A percentile compares a stretch with the other conserved stretches of the same genome.
phyloP scores from a whole-genome alignment of 176 grass and related monocot genomes.

The Triticum monococcum region DNA sequence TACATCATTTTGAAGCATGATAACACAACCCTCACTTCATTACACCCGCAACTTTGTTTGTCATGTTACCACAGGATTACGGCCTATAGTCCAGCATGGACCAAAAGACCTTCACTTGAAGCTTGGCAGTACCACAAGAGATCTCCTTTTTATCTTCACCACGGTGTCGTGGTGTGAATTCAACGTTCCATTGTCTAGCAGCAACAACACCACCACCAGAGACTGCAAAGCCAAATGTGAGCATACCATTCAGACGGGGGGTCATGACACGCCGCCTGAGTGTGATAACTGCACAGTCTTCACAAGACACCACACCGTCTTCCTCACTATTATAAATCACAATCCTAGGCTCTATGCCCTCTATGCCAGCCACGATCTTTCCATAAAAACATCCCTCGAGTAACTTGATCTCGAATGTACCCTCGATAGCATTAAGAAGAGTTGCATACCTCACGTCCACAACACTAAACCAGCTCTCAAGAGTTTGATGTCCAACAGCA shows the following conservation, averaged over 20 bases:
- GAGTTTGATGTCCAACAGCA: not conserved
- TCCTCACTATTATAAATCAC: not conserved
- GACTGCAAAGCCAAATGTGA: not conserved
- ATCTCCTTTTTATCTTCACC: not conserved
- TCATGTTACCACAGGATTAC: too few relatives aligned
- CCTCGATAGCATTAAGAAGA: not conserved
- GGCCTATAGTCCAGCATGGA: not conserved
- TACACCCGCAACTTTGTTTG: too few relatives aligned
- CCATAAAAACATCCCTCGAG: not conserved
- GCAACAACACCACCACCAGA: not conserved
- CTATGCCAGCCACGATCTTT: not conserved
- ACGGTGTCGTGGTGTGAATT: not conserved
- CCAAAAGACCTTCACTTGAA: not conserved
- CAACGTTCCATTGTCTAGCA: not conserved
- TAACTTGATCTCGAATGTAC: not conserved
- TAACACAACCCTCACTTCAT: too few relatives aligned
- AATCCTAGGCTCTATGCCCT: not conserved
- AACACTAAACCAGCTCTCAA: not conserved
- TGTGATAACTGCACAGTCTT: not conserved
- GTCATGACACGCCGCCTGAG: not conserved
- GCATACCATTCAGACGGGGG: not conserved
- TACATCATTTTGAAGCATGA: too few relatives aligned
- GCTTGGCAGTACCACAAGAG: not conserved
- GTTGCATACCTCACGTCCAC: not conserved
- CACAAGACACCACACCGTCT: not conserved